A percentile compares a stretch with the other conserved stretches of the same genome.
Conservation (phyloP, 176 grass and related monocot species). For the Eleusine coracana region DNA sequence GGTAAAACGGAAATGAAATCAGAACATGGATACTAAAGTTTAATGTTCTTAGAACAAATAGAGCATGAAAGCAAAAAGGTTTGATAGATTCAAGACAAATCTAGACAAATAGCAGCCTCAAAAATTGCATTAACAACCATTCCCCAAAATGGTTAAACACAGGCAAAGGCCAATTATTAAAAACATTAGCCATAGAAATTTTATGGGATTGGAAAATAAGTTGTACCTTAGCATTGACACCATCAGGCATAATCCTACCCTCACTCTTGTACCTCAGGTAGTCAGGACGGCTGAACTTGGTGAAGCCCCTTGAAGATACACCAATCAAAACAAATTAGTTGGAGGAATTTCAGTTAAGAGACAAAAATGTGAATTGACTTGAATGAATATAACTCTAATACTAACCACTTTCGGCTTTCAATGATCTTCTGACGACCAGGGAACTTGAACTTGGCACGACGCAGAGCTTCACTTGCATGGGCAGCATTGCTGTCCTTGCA, state of each 20-base stretch:
- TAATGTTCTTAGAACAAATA: background rate
- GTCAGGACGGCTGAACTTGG: background rate
- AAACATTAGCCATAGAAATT: background rate
- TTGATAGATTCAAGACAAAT: background rate
- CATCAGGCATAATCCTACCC: background rate
- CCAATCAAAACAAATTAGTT: background rate
- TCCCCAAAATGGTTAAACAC: background rate
- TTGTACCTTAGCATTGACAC: background rate
- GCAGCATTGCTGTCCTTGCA: constrained; percentile 5
- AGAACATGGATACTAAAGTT: background rate
- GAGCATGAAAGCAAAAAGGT: background rate
- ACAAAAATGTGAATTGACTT: background rate
- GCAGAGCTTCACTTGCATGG: background rate
- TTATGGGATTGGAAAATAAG: background rate
- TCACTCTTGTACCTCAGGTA: constrained; percentile 4
- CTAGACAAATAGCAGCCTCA: background rate
- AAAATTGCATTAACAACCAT: background rate
- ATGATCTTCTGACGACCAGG: constrained; percentile 1
- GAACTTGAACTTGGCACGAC: constrained; percentile 3
- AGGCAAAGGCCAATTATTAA: background rate
- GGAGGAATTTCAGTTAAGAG: background rate
- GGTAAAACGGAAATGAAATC: background rate
- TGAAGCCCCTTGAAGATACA: background rate
- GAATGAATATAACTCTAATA: background rate
- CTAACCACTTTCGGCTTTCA: background rate